Conservation (phyloP, 352 stramenopile species). For the Phytophthora hibernalis region DNA sequence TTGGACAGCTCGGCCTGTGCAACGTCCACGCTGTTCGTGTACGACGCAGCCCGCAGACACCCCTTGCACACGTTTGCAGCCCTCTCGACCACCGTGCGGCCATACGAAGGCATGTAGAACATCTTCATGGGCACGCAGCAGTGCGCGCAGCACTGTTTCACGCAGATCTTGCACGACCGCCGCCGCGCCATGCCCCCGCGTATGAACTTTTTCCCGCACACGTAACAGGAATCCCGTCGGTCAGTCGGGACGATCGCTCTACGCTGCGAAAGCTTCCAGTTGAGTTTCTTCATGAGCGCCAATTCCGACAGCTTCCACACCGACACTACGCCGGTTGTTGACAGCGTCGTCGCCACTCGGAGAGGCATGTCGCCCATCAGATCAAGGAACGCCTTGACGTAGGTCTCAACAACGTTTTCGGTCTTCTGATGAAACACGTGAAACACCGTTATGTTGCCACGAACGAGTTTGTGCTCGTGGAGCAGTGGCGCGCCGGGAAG, state of each 20-base stretch:
- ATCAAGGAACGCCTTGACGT: constrained; percentile 48
- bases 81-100: constrained; percentile 30
- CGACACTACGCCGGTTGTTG: constrained; percentile 40
- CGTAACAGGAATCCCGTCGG: constrained; percentile 18
- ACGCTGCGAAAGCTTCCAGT: constrained; percentile 33
- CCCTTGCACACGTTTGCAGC: constrained; percentile 32
- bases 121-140: constrained; percentile 48
- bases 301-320: constrained; percentile 45
- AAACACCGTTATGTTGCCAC: constrained; percentile 59
- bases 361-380: constrained; percentile 48
- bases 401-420: constrained; percentile 45
- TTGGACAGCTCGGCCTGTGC: constrained; percentile 31
- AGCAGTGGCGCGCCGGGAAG: constrained; percentile 37
- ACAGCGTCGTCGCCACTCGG: constrained; percentile 34
- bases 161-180: constrained; percentile 42
- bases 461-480: constrained; percentile 51
- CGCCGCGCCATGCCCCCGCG: constrained; percentile 27
- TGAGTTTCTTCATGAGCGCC: constrained; percentile 45
- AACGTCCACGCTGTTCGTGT: constrained; percentile 33
- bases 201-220: constrained; percentile 31
- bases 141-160: constrained; percentile 25
- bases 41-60: constrained; percentile 27
- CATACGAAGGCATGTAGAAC: constrained; percentile 30
- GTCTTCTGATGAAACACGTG: constrained; percentile 58
- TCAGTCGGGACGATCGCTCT: constrained; percentile 8